Evolutionary conservation across 1,284 basidiomycete genomes (phyloP), one percentile per base, ranked within the genome.

Genomic region (Rhodotorula mucilaginosa): DNA sequence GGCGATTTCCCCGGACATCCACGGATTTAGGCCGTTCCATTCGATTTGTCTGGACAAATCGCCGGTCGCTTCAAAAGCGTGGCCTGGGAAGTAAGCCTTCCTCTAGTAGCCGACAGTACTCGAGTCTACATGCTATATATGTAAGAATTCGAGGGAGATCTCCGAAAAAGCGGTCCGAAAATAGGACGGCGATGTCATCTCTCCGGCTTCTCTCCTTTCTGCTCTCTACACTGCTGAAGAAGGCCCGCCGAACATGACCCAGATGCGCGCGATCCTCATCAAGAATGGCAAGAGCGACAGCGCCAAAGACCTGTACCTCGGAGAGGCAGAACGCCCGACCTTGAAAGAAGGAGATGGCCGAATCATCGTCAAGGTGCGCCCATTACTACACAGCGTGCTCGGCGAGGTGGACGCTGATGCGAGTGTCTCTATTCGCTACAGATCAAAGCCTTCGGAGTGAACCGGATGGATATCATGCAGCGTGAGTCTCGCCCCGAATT

Each of bases 391-490:
- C 19, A 18, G 13, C 15, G n/a, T 10, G 7, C 31, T 13, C n/a
- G 13, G 48, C 23, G 13, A 3, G 8, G 31, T 46, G 15, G 10
- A 26, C 3, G 29, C 51, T 47, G 23, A 59, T 62, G 26, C n/a
- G 3, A 12, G 49, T 46, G 26, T 10, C 12, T 26, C 48, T 12
- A 16, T 44, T n/a, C 21, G 39, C 39, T 2, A 15, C 61, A 74
- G 67, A 63, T 90, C 77, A 88, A 87, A 79, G 88, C 88, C 0
- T 95, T 95, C 80, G 92, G 92, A 21, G 81, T 95, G 70, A 96
- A 96, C 82, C 63, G 70, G 34, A 90, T 93, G 92, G 93, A 96
- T 80, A 85, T 93, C 60, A 73, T 81, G 54, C 93, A 67, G 48
- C 60, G 67, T 68, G 23, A 46, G 66, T 13, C 2, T 49, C 19